These are phyloP conservation scores for Didymella keratinophila DNA, from an alignment of 2,329 filamentous ascomycete genomes.

Conservation along the genomic window DNA sequence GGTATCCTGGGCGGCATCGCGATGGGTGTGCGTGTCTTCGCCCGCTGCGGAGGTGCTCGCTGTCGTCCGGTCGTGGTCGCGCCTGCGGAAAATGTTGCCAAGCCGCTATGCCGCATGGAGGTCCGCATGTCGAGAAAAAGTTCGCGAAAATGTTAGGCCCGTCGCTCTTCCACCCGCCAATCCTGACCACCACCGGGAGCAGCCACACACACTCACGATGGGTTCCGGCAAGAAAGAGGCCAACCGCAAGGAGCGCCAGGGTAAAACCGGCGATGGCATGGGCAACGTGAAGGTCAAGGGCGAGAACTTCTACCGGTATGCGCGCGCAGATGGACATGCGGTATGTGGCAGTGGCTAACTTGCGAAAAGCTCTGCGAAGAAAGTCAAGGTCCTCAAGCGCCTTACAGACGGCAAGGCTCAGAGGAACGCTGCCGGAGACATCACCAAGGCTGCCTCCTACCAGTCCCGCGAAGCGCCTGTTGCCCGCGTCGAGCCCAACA, in stretches of 20 bases:
- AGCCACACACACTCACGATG: conserved; percentile 60
- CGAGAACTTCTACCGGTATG: conserved; percentile 88
- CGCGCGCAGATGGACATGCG: background rate
- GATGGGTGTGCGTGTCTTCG: conserved; percentile 17
- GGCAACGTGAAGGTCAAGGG: conserved; percentile 91
- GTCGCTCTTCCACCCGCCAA: conserved; percentile 25
- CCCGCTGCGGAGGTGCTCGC: conserved; percentile 9
- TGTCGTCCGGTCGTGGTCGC: conserved; percentile 3
- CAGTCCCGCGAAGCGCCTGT: conserved; percentile 83
- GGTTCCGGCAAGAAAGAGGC: conserved; percentile 93
- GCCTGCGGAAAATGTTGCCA: conserved; percentile 37
- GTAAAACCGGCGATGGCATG: conserved; percentile 85
- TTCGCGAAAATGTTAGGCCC: conserved; percentile 22
- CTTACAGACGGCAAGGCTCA: conserved; percentile 85
- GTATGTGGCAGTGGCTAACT: conserved; percentile 2
- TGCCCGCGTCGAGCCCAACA: conserved; percentile 91
- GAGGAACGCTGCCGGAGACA: conserved; percentile 82
- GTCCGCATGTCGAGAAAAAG: conserved; percentile 31
- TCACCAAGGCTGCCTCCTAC: conserved; percentile 83
- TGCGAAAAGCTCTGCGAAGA: conserved; percentile 71
- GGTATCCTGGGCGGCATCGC: conserved; percentile 54
- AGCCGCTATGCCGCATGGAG: conserved; percentile 22
- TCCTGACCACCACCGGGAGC: conserved; percentile 14
- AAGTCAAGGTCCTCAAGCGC: conserved; percentile 87
- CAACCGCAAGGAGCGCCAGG: conserved; percentile 81